Base-by-base conservation (phyloP, 805 yeast species). In the Blastobotrys muscicola region DNA sequence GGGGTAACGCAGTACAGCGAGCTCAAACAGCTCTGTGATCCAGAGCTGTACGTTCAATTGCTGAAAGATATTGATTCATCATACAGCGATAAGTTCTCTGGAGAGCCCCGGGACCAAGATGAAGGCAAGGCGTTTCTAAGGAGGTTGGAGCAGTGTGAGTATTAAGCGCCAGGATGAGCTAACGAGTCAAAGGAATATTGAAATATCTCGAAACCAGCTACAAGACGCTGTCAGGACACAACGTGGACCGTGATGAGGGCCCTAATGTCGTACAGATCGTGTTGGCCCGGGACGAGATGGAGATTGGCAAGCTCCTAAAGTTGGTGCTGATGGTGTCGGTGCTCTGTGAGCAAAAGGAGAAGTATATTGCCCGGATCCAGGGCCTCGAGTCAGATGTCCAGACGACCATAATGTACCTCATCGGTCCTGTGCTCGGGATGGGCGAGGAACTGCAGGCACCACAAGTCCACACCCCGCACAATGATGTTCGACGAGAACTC, bases 321-420 rank as follows among this genome's bases (percentile, higher is more conserved):
- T 12, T 35, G 36, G 36, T 41, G n/a, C 14, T 44, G 29, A 34
- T 47, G 5, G 16, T 38, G n/a, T 32, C 50, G 4, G 45, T 47
- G 12, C 36, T 16, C 8, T 47, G 50, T 30, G 50, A 44, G 13
- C 32, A 36, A 6, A 41, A 34, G 14, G 41, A 45, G 20, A 31
- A 34, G 13, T 47, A 31, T 42, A 41, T 47, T 11, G 38, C 30
- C 15, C 36, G 44, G 20, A 47, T 47, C 15, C 45, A 36, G 12
- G 26, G 16, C 8, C 36, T 47, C 26, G 45, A 36, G 4, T 37
- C 39, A 12, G 35, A 37, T 3, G 30, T 39, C 2, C 50, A 47
- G 36, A 38, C 47, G 8, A 39, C 43, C 2, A 15, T 47, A 14
- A 47, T 47, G 50, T 36, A 36, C 16, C 14, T 44, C 12, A 44